Evolutionary conservation across 305 asterid species (phyloP).

Genomic region (Fraxinus sp.): DNA sequence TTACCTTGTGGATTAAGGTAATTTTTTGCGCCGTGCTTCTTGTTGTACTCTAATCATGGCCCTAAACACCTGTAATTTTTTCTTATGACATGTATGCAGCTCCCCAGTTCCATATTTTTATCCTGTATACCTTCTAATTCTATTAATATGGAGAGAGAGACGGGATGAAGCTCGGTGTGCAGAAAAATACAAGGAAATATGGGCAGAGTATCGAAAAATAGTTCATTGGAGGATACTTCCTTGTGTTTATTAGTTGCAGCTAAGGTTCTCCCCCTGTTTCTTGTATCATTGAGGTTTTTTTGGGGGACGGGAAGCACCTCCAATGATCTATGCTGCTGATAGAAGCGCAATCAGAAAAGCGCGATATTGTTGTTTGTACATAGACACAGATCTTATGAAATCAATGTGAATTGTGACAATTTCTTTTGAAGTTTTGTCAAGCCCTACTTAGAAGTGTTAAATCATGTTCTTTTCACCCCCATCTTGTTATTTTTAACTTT

Average conservation of each 20-base stretch:
- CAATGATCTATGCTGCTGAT: not conserved
- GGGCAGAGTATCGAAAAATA: too few species aligned
- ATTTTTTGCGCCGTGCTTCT: not conserved
- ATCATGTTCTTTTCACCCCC: too few species aligned
- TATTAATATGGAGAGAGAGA: too few species aligned
- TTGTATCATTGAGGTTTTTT: not conserved
- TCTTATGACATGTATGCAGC: too few species aligned
- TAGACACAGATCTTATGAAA: not conserved
- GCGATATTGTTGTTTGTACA: not conserved
- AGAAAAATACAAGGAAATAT: too few species aligned
- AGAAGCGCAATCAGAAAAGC: not conserved
- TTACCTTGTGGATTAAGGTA: slow-evolving; percentile 98
- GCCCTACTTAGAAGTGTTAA: too few species aligned
- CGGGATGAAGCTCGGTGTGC: too few species aligned
- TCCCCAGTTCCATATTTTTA: too few species aligned
- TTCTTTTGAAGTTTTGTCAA: not conserved
- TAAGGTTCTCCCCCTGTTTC: not conserved
- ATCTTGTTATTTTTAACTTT: too few species aligned
- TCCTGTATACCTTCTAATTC: too few species aligned
- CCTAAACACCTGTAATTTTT: not conserved
- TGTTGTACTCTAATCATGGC: not conserved
- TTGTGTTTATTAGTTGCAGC: too few species aligned
- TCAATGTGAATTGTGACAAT: not conserved
- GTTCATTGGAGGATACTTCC: too few species aligned
- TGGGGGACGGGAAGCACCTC: not conserved